These are phyloP conservation scores for Chaetoscypha palmicola DNA, from an alignment of 2,329 filamentous ascomycete genomes.

Conservation along the genomic window DNA sequence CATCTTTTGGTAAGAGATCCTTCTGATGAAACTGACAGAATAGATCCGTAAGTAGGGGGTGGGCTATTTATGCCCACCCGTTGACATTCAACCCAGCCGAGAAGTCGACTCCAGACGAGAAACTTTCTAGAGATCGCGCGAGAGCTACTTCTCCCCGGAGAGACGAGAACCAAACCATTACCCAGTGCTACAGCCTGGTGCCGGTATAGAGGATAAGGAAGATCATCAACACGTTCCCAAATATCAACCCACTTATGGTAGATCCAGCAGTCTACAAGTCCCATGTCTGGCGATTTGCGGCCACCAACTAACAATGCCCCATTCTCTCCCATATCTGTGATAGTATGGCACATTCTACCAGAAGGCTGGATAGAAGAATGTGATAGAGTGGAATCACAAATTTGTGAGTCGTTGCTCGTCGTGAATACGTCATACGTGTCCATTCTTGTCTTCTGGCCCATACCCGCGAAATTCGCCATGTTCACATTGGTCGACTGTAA, in stretches of 20 bases:
- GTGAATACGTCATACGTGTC: conserved; percentile 38
- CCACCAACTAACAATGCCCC: conserved; percentile 68
- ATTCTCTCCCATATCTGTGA: conserved; percentile 55
- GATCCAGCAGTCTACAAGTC: conserved; percentile 70
- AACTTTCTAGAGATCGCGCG: conserved; percentile 17
- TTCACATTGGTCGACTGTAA: conserved; percentile 23
- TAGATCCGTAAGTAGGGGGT: conserved; percentile 20
- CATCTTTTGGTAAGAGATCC: conserved; percentile 14
- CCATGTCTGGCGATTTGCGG: conserved; percentile 64
- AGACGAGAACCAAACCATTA: conserved; percentile 40
- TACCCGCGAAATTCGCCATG: conserved; percentile 30
- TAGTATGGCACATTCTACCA: conserved; percentile 65
- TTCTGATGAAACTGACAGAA: conserved; percentile 10
- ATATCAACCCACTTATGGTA: conserved; percentile 43
- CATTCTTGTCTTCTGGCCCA: conserved; percentile 35
- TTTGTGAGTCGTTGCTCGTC: neutral
- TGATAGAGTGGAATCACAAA: neutral
- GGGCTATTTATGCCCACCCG: conserved; percentile 8
- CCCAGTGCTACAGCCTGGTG: conserved; percentile 56
- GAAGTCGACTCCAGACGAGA: conserved; percentile 26
- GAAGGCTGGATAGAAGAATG: conserved; percentile 28
- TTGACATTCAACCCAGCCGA: conserved; percentile 27
- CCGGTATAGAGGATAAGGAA: conserved; percentile 68
- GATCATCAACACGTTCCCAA: conserved; percentile 59
- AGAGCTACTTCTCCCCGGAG: conserved; percentile 27